These are phyloP conservation scores for Solanum bulbocastanum DNA, from an alignment of 257 asterid genomes.

Conservation along the genomic window DNA sequence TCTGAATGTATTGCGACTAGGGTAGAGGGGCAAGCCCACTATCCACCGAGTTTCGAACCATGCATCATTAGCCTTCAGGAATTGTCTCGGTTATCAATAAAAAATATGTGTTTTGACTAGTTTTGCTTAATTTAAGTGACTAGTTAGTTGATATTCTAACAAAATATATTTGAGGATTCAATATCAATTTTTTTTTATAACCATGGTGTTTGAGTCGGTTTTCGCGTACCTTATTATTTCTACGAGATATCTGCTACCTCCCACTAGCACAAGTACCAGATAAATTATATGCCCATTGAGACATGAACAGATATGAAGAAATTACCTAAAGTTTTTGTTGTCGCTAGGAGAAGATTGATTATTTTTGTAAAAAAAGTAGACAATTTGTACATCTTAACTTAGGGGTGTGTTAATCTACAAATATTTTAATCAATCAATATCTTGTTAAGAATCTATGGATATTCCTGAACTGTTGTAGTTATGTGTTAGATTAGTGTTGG, in stretches of 20 bases:
- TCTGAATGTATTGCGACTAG: background rate
- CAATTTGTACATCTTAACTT: background rate
- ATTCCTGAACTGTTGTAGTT: background rate
- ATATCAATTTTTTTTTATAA: background rate
- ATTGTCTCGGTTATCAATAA: background rate
- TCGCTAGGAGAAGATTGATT: background rate
- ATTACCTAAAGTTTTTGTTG: background rate
- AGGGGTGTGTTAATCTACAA: background rate
- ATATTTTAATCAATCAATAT: background rate
- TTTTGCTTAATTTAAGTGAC: background rate
- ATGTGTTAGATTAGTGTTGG: background rate
- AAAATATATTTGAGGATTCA: background rate
- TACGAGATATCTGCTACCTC: background rate
- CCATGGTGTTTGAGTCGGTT: background rate
- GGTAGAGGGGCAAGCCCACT: background rate
- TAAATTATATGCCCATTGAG: background rate
- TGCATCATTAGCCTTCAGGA: background rate
- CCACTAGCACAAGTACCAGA: background rate
- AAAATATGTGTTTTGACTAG: background rate
- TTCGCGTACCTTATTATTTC: background rate
- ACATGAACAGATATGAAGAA: background rate
- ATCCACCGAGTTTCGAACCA: background rate
- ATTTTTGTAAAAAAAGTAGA: background rate
- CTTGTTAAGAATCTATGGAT: background rate
- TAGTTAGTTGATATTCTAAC: background rate